Conservation (phyloP, 495 filamentous ascomycete genomes). For the Thermochaetoides thermophila region DNA sequence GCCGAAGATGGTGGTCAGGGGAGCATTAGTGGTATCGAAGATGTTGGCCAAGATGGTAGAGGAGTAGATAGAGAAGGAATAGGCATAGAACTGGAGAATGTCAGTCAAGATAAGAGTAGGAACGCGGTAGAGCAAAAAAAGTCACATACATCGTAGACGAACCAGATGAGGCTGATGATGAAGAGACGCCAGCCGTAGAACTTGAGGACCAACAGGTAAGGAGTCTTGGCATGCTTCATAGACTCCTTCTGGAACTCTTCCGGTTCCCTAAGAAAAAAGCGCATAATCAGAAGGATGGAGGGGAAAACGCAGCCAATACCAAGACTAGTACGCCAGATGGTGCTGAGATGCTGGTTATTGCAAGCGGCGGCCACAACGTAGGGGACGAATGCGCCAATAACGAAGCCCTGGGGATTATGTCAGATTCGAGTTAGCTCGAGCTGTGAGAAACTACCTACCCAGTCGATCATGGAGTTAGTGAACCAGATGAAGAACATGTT, state of each 20-base stretch:
- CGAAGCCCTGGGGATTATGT: slow-evolving; percentile 39
- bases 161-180: slow-evolving; percentile 73
- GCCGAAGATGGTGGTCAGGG: slow-evolving; percentile 62
- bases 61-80: slow-evolving; percentile 69
- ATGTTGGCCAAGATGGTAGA: slow-evolving; percentile 55
- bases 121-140: background rate
- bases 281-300: slow-evolving; percentile 55
- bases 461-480: slow-evolving; percentile 81
- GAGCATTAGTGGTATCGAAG: slow-evolving; percentile 30
- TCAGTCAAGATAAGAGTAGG: slow-evolving; percentile 3
- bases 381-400: slow-evolving; percentile 59
- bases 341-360: slow-evolving; percentile 51
- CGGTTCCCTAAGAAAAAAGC: slow-evolving; percentile 64
- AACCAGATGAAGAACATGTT: slow-evolving; percentile 90
- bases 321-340: slow-evolving; percentile 61
- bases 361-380: slow-evolving; percentile 54
- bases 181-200: slow-evolving; percentile 50
- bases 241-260: slow-evolving; percentile 57
- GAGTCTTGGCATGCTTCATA: slow-evolving; percentile 38
- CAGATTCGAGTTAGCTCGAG: slow-evolving; percentile 3
- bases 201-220: slow-evolving; percentile 37
- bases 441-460: slow-evolving; percentile 13
- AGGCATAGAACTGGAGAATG: slow-evolving; percentile 44
- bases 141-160: slow-evolving; percentile 63
- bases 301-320: slow-evolving; percentile 73